A percentile compares a stretch with the other conserved stretches of the same genome.
These are phyloP conservation scores for Malus domestica DNA, from an alignment of 306 rosid genomes.

Conservation along the genomic window DNA sequence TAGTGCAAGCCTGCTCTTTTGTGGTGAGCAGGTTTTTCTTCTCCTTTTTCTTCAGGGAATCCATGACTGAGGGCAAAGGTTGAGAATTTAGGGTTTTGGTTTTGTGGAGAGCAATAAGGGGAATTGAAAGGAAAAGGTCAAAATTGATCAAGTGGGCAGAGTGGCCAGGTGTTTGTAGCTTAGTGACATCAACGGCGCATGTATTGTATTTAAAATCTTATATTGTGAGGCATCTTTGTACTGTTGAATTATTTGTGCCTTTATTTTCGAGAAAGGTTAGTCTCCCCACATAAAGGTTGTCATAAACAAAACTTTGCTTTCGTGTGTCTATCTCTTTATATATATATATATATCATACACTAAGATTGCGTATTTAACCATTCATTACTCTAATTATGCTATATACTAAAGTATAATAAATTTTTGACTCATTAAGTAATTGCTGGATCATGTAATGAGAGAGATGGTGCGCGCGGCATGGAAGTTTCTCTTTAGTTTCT, in stretches of 20 bases:
- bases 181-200: conserved; percentile 30
- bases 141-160: neutral
- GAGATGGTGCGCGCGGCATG: neutral
- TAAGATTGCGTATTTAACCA: too few species aligned
- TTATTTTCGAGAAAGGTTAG: neutral
- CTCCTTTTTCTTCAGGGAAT: conserved; percentile 25
- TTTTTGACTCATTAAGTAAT: too few species aligned
- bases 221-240: neutral
- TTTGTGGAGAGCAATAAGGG: neutral
- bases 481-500: too few species aligned
- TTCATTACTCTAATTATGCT: too few species aligned
- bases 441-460: too few species aligned
- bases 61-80: conserved; percentile 16
- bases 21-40: conserved; percentile 9
- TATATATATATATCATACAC: too few species aligned
- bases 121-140: neutral
- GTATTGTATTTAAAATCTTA: conserved; percentile 12
- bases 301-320: neutral
- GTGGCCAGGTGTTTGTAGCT: conserved; percentile 1
- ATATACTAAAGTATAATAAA: too few species aligned
- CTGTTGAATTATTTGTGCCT: neutral
- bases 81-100: neutral
- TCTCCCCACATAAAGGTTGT: neutral
- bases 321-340: neutral
- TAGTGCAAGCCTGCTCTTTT: conserved; percentile 21